Evolutionary conservation across 1,284 basidiomycete genomes (phyloP), one percentile per base, ranked within the genome.

Genomic region (Somion occarium): DNA sequence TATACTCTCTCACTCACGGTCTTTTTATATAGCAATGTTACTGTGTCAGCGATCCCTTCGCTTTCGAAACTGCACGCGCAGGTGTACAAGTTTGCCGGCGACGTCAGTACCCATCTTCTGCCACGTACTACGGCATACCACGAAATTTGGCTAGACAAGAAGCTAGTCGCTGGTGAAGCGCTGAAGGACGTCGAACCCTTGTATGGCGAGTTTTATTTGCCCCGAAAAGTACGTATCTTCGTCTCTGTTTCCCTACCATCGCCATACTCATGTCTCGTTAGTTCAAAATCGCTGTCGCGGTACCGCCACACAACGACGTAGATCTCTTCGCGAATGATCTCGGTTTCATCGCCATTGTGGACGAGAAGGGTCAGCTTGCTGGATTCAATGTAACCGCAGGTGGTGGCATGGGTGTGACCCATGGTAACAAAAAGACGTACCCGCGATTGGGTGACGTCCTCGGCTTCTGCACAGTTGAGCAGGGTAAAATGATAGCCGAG

Each of bases 331-430:
- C 94, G 38, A 97, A 98, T 66, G 95, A 98, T 66, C 75, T 98
- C 37, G 95, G 95, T 19, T 95, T 94, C 72, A 97, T 98, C 58
- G 94, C 94, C 26, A 91, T 98, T 57, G 81, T 92, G 15, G 83
- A 88, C 62, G 71, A 78, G 45, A 69, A 83, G 34, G 89, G 88
- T 46, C 74, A 85, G 54, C 73, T 96, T 26, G 75, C 82, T 52
- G 94, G 94, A 39, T 97, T 96, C 78, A 95, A 97, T 63, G 92
- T 97, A 55, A 75, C 87, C 30, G 77, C 90, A 43, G 93, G 96
- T 61, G 96, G 96, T 64, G 97, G 96, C 53, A 99, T 99, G 96
- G 96, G 96, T 71, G 96, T 99, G 44, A 98, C 96, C 0, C 95
- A 99, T 67, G 93, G 91, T 48, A 97, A 93, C 80, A 99, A 98